Evolutionary conservation across 257 asterid genomes (phyloP).

Genomic region (Fraxinus anomala): DNA sequence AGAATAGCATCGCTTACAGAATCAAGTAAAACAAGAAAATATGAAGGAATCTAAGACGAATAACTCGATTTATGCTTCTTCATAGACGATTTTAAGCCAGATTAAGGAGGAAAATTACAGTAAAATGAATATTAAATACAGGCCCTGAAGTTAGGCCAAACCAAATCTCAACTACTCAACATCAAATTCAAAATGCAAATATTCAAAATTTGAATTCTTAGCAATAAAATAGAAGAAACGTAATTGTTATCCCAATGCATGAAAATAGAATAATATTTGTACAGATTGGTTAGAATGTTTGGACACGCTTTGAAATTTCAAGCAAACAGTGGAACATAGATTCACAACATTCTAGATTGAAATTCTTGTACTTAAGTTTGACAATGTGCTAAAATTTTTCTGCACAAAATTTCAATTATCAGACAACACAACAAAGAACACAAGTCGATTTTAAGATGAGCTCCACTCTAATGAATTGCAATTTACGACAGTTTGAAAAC

Average conservation of each 20-base stretch:
- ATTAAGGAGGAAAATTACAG: not conserved
- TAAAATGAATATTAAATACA: not conserved
- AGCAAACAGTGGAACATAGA: too few species aligned
- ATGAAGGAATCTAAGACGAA: not conserved
- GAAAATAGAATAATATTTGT: too few species aligned
- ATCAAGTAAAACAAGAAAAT: conserved; percentile 9
- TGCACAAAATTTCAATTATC: not conserved
- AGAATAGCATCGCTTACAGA: not conserved
- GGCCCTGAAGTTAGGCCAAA: too few species aligned
- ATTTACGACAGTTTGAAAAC: not conserved
- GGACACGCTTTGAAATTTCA: conserved; percentile 20
- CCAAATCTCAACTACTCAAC: not conserved
- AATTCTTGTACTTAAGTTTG: not conserved
- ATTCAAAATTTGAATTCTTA: not conserved
- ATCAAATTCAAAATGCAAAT: conserved; percentile 3
- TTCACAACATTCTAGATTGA: not conserved
- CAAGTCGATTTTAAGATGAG: not conserved
- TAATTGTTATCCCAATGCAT: not conserved
- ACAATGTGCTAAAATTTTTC: too few species aligned
- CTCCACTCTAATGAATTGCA: not conserved
- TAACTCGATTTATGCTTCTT: not conserved
- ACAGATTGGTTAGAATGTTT: not conserved
- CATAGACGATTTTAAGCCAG: not conserved
- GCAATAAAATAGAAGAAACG: not conserved
- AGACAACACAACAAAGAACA: conserved; percentile 5